phyloP scores from a whole-genome alignment of 2,329 filamentous ascomycete species.

The Hypocreales sp. region DNA sequence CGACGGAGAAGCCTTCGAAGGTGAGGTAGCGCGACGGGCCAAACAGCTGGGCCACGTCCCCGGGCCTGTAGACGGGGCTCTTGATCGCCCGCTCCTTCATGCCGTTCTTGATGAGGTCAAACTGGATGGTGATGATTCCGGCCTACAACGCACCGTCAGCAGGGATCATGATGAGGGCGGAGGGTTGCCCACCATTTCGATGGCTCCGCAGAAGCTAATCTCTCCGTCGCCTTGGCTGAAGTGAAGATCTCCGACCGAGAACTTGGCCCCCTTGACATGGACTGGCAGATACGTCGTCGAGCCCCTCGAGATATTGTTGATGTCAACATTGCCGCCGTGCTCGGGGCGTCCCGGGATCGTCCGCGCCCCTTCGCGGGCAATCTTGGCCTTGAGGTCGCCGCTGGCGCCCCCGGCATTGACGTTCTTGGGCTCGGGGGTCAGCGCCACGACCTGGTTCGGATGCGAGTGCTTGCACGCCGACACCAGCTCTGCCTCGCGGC shows the following conservation, averaged over 20 bases:
- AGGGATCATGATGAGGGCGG: too few species aligned
- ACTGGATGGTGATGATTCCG: constrained; percentile 78
- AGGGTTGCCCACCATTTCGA: constrained; percentile 52
- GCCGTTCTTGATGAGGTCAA: constrained; percentile 73
- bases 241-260: constrained; percentile 78
- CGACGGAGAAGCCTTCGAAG: constrained; percentile 68
- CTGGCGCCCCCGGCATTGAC: constrained; percentile 55
- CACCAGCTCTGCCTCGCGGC: constrained; percentile 68
- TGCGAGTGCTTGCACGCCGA: constrained; percentile 34
- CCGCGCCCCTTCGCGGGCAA: constrained; percentile 64
- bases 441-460: constrained; percentile 56
- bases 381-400: constrained; percentile 42
- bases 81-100: constrained; percentile 61
- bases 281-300: constrained; percentile 78
- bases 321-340: constrained; percentile 83
- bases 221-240: constrained; percentile 77
- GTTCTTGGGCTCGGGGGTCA: constrained; percentile 57
- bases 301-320: constrained; percentile 70
- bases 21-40: constrained; percentile 48
- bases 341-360: constrained; percentile 77
- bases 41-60: constrained; percentile 79
- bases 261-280: constrained; percentile 75
- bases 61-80: constrained; percentile 71
- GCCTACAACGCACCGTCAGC: too few species aligned
- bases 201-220: constrained; percentile 78